Evolutionary conservation across 495 filamentous ascomycete genomes (phyloP), one percentile per base, ranked within the genome.

Genomic region (Podospora comata): DNA sequence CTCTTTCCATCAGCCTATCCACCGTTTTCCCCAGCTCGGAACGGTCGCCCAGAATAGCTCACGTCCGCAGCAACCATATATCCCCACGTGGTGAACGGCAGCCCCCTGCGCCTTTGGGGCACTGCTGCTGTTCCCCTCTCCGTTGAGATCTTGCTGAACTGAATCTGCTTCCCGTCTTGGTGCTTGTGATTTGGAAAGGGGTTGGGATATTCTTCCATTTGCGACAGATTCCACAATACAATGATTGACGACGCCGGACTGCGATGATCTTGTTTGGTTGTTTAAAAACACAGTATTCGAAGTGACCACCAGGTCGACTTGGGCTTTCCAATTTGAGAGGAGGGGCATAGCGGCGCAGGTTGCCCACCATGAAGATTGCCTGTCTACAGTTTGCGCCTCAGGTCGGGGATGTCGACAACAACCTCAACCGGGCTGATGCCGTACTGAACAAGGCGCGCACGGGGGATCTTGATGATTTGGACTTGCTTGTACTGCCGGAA

Each of bases 401-500:
- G 71, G 78, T 97, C 30, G 92, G 91, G 58, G 87, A 92, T 72
- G 80, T 95, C 30, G 82, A 92, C 65, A 85, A 91, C 58, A 97
- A 96, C 72, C 85, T 97, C 39, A 84, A 84, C 71, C 84, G 84
- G 34, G 93, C 92, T 64, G 87, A 95, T 79, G 84, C 86, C 18
- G 78, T 97, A 62, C 81, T 98, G 20, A 83, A 82, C 54, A 81
- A 77, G 59, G 82, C 83, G 13, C 77, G 81, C 59, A 78, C 83
- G 0, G 73, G 78, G 48, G 77, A 85, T 32, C 75, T 91, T 34
- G 86, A 90, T 39, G 74, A 82, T 44, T 70, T 91, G 19, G 88
- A 91, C 68, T 77, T 97, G 60, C 83, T 97, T 27, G 87, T 97
- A 18, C 80, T 98, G 60, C 92, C 93, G 1, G 94, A 98, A 78